Evolutionary conservation across 140 eudicot species (phyloP), one percentile per base, ranked within the genome.

Genomic region (Flaveria floridana): DNA sequence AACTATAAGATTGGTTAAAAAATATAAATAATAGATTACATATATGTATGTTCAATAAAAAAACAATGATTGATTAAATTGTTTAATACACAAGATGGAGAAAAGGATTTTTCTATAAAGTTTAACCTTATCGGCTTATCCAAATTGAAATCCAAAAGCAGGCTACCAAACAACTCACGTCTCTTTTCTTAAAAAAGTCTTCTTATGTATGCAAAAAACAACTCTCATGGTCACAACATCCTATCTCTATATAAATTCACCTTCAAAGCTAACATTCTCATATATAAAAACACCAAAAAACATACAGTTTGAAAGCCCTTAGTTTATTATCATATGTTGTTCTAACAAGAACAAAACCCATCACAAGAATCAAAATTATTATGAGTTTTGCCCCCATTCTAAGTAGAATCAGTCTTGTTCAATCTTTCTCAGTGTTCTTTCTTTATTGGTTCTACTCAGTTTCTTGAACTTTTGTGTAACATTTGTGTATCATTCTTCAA

Each of bases 341-440:
- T 65, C 68, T 46, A 16, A 16, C 63, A 67, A 58, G 19, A 48
- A 55, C 70, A 69, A 48, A 76, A 58, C 64, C 3, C 77, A 66
- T 66, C 79, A 59, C 82, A 59, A 8, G 52, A 51, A 13, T 37
- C 62, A 37, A 6, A 19, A 80, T 25, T 84, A 85, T 77, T 84
- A 85, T 85, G 89, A 85, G 71, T 69, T 79, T 80, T 79, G 85
- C 73, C 61, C 63, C 79, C 13, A 55, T 41, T 57, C 19, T 71
- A 34, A 81, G 83, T 39, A 79, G 83, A 87, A 61, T 85, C 61
- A 78, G 62, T 63, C 89, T 89, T 14, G 84, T 88, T 63, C 97
- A 89, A 83, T 92, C 97, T 2, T 89, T 87, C 59, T 92, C 97
- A 1, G 90, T 92, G n/a, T 90, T 83, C 71, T 89, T 92, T 75